Percentiles rank a stretch among this genome's conserved stretches.
phyloP scores from a whole-genome alignment of 2,329 filamentous ascomycete species.

The Dactylonectria estremocensis region DNA sequence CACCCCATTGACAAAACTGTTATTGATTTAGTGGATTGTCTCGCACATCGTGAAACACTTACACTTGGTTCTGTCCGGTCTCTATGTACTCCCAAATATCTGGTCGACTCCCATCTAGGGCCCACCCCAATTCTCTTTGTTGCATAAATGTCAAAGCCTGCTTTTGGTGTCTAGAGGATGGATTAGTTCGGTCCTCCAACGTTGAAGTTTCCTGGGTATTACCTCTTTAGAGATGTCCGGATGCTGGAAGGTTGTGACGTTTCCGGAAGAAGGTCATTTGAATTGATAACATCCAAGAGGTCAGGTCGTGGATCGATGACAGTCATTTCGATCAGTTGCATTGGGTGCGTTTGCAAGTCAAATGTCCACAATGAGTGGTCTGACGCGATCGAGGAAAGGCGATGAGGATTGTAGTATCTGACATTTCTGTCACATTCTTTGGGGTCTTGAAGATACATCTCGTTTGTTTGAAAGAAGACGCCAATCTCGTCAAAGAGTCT shows the following conservation, averaged over 20 bases:
- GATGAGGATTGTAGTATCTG: slow-evolving; percentile 13
- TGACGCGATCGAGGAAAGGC: background rate
- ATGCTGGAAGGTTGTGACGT: background rate
- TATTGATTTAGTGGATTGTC: background rate
- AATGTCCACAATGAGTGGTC: background rate
- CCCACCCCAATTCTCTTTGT: background rate
- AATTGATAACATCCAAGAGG: slow-evolving; percentile 2
- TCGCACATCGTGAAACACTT: background rate
- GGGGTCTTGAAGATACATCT: slow-evolving; percentile 16
- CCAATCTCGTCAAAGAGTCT: slow-evolving; percentile 13
- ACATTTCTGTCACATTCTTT: background rate
- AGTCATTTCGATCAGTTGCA: background rate
- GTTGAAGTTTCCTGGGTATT: too few species aligned
- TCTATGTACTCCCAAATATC: slow-evolving; percentile 16
- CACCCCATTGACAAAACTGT: slow-evolving; percentile 4
- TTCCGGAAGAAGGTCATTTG: background rate
- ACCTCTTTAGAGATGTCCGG: background rate
- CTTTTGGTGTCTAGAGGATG: background rate
- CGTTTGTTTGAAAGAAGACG: slow-evolving; percentile 2
- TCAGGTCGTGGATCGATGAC: background rate
- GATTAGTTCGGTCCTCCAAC: background rate
- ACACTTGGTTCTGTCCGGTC: background rate
- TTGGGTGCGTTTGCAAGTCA: background rate
- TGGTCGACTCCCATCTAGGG: background rate
- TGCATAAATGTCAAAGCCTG: background rate